Base-by-base conservation (phyloP, 805 yeast species). In the Starmerella khaoyaiensis region DNA sequence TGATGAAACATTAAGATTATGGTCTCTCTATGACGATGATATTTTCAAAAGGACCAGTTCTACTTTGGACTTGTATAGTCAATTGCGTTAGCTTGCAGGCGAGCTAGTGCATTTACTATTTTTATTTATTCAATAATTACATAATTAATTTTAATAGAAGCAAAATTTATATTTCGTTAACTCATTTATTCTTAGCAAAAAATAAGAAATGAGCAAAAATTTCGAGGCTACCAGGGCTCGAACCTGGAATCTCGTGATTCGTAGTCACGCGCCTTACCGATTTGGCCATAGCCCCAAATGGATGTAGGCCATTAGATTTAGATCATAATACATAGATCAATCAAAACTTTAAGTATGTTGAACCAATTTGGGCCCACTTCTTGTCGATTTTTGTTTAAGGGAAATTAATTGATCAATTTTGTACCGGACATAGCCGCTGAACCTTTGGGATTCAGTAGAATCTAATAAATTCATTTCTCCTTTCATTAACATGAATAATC, bases 1-100 rank as follows among this genome's bases (percentile, higher is more conserved):
- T 4, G 98, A 90, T 60, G 98, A 90, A 58, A 90, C 98, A 0
- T 62, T 90, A 39, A 60, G 98, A 46, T 82, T 90, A 55, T 90
- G 98, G 98, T 84, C 83, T 49, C 79, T 86, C 1, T 90, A 86
- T 61, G 94, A 82, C 42, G 81, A 78, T 55, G 75, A 71, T 49
- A 61, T 27, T n/a, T 22, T 15, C 5, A 44, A 42, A 19, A 27
- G 21, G n/a, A 19, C 33, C 8, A 9, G 21, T 15, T 37, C 44
- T 9, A 20, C 29, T 1, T 28, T 47, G 16, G 35, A 38, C 22
- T 31, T 31, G 28, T 37, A 29, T 32, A 31, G 24, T 12, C 50
- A 46, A 22, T 24, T 46, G 23, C 20, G 50, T 24, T 46, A 35
- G 35, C 35, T 32, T 21, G 35, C 35, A 15, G 35, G 35, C 35